Evolutionary conservation across 352 stramenopile species (phyloP), one percentile per base, ranked within the genome.

Genomic region (Blastocystis sp.): DNA sequence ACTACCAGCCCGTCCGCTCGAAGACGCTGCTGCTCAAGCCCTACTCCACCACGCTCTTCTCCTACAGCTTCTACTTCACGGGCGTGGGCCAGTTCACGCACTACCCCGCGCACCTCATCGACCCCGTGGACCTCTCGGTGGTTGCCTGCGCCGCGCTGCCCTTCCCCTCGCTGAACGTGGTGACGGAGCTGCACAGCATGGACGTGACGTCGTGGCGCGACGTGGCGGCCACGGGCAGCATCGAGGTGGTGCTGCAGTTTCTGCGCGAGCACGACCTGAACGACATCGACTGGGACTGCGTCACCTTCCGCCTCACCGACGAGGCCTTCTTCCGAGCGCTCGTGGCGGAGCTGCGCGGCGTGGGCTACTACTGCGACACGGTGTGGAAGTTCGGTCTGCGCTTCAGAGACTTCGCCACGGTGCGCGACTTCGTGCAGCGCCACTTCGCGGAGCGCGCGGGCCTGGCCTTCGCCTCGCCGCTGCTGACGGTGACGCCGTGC

Each of bases 11-110:
- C 89, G 92, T 91, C 3, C 92, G 91, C 89, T 93, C 91, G 48
- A 82, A 91, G 54, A 90, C 90, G 10, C 62, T 90, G 66, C 82
- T 65, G 28, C 65, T 93, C 21, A 76, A 69, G 4, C 78, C 92
- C 17, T 93, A 93, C 62, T 48, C 90, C 24, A 93, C 91, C 0
- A 89, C 57, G 34, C 90, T 89, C 66, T 90, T 91, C 34, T 88
- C 68, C 19, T 92, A 91, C 68, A 90, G 89, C 0, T 94, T 93
- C 74, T 94, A 93, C 89, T 94, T 94, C 77, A 91, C 92, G 2
- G 43, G 82, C 24, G 81, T 81, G 43, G 92, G 92, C 21, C 14
- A 74, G 9, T 94, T 93, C 63, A 61, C 87, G 1, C 91, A 93
- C 52, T 94, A 93, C 69, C 91, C 92, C 34, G 91, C 91, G 0